Evolutionary conservation across 2,329 filamentous ascomycete species (phyloP), one percentile per base, ranked within the genome.

Genomic region (Sclerotinia borealis): DNA sequence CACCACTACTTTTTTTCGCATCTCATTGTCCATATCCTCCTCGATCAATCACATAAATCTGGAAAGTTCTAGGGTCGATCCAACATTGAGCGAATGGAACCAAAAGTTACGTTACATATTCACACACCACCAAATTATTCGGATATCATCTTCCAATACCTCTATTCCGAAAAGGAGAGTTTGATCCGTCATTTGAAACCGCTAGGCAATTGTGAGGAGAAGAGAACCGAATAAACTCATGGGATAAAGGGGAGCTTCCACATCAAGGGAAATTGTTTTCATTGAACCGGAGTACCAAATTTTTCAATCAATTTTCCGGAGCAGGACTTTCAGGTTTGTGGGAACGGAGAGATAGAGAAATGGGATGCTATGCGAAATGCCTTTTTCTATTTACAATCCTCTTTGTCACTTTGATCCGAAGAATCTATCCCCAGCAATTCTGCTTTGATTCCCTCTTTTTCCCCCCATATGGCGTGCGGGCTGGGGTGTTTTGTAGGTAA

Each of bases 381-480:
- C 41, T 56, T 56, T 31, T 51, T 43, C 37, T 55, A 29, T 55
- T 56, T 56, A 45, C 54, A 56, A 22, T 45, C 54, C 39, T 45
- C 54, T 45, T 56, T 56, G 54, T 56, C 22, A 56, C 54, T 56
- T 56, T 56, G 36, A 56, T 56, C 27, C 54, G 39, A 34, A 56
- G 54, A 45, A 56, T 56, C 54, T 27, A 56, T 56, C 45, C 54
- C 54, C 54, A 43, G 54, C 29, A 11, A 56, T 29, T 25, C 54
- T 56, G 39, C 54, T 45, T 55, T 56, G 54, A 45, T 56, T 56
- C 22, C 19, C 27, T 34, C 37, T 31, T 43, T 56, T 56, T 56
- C 45, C 54, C 29, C 45, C 54, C 29, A 56, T 45, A 56, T 43
- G 50, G 50, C 50, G 34, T 45, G 39, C 29, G 39, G 54, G 39